Evolutionary conservation across 352 stramenopile genomes (phyloP), one percentile per base, ranked within the genome.

Genomic region (Nothophytophthora sp.): DNA sequence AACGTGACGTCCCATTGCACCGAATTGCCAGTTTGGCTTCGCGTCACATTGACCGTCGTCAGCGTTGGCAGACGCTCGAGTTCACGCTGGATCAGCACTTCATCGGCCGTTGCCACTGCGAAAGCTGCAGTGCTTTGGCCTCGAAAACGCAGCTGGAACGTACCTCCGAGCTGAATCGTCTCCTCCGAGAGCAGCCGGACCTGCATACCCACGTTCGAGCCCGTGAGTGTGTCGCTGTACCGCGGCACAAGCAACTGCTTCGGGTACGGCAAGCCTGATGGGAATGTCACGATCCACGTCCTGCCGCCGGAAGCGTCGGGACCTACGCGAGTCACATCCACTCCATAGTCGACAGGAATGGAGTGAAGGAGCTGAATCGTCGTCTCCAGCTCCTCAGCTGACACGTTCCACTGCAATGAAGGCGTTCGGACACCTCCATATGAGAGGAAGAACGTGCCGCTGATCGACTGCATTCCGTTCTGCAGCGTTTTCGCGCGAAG

Each of bases 341-440:
- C 63, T 7, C 74, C 71, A 8, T 57, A 35, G 19, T 80, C 75
- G n/a, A 53, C 54, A 20, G 75, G 76, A 59, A 96, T 74, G 10
- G 65, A 71, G 34, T 74, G 61, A 7, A 96, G 70, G 27, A 84
- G 76, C 52, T 88, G 68, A 4, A 97, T 60, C 9, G 85, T 75
- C 16, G 47, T 57, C 27, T 82, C 73, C 30, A 97, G 67, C n/a
- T 96, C 85, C 38, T 90, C 76, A 12, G 83, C 79, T 3, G 88
- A 88, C n/a, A 89, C 67, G 53, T 97, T 90, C 67, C 81, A 81
- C 7, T 70, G 37, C 22, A 98, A 65, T 20, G 53, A 55, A 2
- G 70, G 72, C 1, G 90, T 90, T 9, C 39, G 58, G 12, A 87
- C 63, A 10, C 67, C 67, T 22, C 58, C 63, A 19, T 90, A 91